phyloP scores from a whole-genome alignment of 371 early-diverging fungal species.

The Dichotomocladium elegans region DNA sequence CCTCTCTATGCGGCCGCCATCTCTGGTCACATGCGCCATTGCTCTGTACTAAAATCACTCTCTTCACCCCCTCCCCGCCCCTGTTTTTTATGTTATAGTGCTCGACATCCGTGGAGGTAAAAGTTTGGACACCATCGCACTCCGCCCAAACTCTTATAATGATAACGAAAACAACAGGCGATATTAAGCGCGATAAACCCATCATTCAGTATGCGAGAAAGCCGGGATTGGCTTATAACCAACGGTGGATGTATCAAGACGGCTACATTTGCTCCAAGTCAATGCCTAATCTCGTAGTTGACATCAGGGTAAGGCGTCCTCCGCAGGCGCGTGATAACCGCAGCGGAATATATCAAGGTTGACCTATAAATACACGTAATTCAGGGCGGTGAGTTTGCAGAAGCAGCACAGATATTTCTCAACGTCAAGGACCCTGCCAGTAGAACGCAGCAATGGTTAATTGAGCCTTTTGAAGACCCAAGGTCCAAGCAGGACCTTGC shows the following conservation, averaged over 20 bases:
- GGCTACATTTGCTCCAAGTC: slow-evolving; percentile 40
- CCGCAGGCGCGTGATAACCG: too few species aligned
- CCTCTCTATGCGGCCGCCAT: too few species aligned
- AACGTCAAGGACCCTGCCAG: slow-evolving; percentile 26
- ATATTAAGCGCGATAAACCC: slow-evolving; percentile 33
- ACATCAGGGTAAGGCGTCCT: slow-evolving; percentile 32
- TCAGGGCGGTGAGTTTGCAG: slow-evolving; percentile 40
- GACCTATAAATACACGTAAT: too few species aligned
- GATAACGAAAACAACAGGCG: slow-evolving; percentile 18
- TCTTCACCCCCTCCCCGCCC: too few species aligned
- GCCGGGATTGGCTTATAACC: slow-evolving; percentile 46
- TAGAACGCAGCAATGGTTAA: slow-evolving; percentile 39
- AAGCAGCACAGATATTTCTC: slow-evolving; percentile 29
- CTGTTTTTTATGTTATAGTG: slow-evolving; percentile 14
- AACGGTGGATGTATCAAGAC: slow-evolving; percentile 44
- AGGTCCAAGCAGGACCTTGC: slow-evolving; percentile 32
- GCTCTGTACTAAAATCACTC: too few species aligned
- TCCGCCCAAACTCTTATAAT: too few species aligned
- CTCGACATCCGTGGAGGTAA: slow-evolving; percentile 46
- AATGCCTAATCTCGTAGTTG: slow-evolving; percentile 36
- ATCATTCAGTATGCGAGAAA: slow-evolving; percentile 50
- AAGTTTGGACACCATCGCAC: too few species aligned
- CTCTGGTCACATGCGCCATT: too few species aligned
- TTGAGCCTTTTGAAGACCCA: slow-evolving; percentile 42
- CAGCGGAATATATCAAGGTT: neutral